A percentile compares a stretch with the other conserved stretches of the same genome.
phyloP scores from a whole-genome alignment of 2,329 filamentous ascomycete species.

The Sporothrix inflata region DNA sequence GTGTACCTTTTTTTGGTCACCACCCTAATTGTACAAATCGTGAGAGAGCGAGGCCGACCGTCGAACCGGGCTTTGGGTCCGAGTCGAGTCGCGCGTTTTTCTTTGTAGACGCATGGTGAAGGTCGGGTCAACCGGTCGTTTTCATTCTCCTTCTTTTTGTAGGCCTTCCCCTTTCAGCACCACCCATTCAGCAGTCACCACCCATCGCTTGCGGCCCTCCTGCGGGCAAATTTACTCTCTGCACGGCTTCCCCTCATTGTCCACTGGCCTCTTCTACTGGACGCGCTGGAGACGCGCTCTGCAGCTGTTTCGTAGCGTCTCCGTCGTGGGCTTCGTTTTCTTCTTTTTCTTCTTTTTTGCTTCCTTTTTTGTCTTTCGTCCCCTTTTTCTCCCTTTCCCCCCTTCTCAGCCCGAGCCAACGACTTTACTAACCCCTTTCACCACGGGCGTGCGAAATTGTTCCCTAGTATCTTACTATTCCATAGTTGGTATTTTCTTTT shows the following conservation, averaged over 20 bases:
- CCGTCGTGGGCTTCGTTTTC: neutral
- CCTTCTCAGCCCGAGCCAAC: neutral
- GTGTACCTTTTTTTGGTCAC: slow-evolving; percentile 1
- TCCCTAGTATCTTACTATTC: neutral
- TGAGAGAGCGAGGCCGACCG: neutral
- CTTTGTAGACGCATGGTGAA: neutral
- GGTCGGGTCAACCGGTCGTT: neutral
- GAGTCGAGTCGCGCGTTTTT: neutral
- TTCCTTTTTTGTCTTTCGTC: neutral
- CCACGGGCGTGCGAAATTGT: neutral
- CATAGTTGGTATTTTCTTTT: neutral
- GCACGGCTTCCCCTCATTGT: neutral
- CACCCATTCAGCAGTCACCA: too few species aligned
- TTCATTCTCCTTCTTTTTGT: too few species aligned
- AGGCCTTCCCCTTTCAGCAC: too few species aligned
- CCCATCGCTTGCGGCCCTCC: neutral
- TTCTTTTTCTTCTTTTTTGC: neutral
- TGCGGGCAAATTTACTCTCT: neutral
- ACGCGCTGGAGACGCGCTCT: neutral
- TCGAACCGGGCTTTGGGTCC: neutral
- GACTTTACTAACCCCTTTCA: neutral
- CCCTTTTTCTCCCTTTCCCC: neutral
- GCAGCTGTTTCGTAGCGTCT: neutral
- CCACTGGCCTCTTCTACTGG: too few species aligned
- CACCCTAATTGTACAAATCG: neutral